These are phyloP conservation scores for Barnettozyma sucrosica DNA, from an alignment of 805 yeast genomes.

Conservation along the genomic window DNA sequence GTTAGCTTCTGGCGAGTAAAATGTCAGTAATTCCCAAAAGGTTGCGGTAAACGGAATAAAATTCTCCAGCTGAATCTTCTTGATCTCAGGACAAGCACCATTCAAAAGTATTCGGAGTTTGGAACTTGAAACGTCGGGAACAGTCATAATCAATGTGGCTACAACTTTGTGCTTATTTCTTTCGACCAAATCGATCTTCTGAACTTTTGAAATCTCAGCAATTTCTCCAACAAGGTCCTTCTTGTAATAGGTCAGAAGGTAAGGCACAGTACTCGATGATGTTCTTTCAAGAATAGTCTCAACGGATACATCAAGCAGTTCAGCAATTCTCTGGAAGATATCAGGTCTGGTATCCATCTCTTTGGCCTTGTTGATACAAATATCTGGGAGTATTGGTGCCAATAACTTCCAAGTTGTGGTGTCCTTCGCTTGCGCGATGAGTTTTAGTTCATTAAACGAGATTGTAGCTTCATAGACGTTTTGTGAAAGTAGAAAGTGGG, in stretches of 20 bases:
- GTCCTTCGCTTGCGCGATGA: constrained; percentile 49
- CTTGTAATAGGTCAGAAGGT: constrained; percentile 60
- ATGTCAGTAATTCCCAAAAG: constrained; percentile 40
- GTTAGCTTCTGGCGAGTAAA: constrained; percentile 34
- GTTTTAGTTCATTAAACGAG: constrained; percentile 58
- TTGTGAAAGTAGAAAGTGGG: constrained; percentile 58
- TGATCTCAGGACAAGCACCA: constrained; percentile 47
- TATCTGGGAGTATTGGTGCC: constrained; percentile 71
- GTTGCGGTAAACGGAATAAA: constrained; percentile 24
- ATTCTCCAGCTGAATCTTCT: constrained; percentile 24
- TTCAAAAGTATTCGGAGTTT: constrained; percentile 48
- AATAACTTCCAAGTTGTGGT: constrained; percentile 74
- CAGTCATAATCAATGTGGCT: constrained; percentile 52
- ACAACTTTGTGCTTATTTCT: constrained; percentile 46
- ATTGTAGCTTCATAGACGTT: constrained; percentile 63
- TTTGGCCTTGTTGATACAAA: constrained; percentile 59
- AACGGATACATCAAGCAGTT: constrained; percentile 56
- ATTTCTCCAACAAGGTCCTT: constrained; percentile 57
- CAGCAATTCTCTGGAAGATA: constrained; percentile 55
- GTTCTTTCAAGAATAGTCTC: constrained; percentile 63
- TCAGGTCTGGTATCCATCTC: constrained; percentile 42
- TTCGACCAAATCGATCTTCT: constrained; percentile 43
- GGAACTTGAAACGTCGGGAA: constrained; percentile 39
- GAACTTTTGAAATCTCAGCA: constrained; percentile 43
- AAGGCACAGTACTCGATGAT: constrained; percentile 69